Conservation (phyloP, 768 basidiomycete species). For the Calocybe indica region DNA sequence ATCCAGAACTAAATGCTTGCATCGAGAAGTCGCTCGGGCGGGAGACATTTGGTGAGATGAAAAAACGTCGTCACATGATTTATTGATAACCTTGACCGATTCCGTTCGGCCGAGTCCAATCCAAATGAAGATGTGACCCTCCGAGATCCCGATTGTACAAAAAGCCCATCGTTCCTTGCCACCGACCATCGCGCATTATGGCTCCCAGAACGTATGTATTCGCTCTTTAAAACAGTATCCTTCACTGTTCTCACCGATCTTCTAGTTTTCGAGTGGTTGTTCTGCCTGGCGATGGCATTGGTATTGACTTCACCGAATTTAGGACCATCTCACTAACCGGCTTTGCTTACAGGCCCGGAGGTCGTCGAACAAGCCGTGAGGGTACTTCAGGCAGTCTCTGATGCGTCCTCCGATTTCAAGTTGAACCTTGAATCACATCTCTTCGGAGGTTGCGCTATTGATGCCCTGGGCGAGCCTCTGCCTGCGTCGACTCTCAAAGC, state of each 20-base stretch:
- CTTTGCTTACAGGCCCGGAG: slow-evolving; percentile 62
- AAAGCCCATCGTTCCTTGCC: slow-evolving; percentile 1
- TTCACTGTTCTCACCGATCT: slow-evolving; percentile 1
- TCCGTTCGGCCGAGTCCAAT: slow-evolving; percentile 7
- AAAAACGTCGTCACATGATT: slow-evolving; percentile 13
- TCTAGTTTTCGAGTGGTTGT: slow-evolving; percentile 81
- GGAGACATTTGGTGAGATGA: slow-evolving; percentile 11
- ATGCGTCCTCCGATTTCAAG: slow-evolving; percentile 54
- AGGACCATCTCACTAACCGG: slow-evolving; percentile 6
- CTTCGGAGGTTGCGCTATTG: slow-evolving; percentile 94
- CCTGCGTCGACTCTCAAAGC: slow-evolving; percentile 82
- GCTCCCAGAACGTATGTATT: slow-evolving; percentile 37
- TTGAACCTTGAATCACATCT: slow-evolving; percentile 70
- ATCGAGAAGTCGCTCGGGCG: slow-evolving; percentile 32
- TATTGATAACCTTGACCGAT: slow-evolving; percentile 1
- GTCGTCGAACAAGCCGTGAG: slow-evolving; percentile 82
- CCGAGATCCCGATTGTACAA: slow-evolving; percentile 10
- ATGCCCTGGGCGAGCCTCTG: slow-evolving; percentile 77
- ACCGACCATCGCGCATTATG: slow-evolving; percentile 20
- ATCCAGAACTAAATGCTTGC: slow-evolving; percentile 85
- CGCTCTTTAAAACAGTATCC: neutral
- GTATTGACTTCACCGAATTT: slow-evolving; percentile 32
- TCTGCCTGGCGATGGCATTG: slow-evolving; percentile 97
- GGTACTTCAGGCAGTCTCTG: slow-evolving; percentile 70
- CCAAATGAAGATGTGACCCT: slow-evolving; percentile 7